Conservation (phyloP, 2,329 filamentous ascomycete species). For the Verticillium klebahnii region DNA sequence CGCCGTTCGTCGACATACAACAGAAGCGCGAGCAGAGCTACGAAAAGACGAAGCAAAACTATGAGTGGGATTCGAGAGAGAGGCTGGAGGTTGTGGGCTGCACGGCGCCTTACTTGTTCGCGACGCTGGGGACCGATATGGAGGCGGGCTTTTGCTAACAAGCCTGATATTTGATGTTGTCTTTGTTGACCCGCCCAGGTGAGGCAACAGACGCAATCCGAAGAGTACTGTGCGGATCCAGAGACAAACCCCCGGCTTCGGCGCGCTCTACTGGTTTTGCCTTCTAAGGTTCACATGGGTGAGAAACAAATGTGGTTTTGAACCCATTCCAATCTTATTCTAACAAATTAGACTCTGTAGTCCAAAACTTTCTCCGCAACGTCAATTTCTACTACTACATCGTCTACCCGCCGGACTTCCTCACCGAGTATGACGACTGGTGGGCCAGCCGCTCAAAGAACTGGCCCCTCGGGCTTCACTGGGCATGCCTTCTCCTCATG, state of each 20-base stretch:
- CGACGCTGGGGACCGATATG: constrained; percentile 13
- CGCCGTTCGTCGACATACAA: constrained; percentile 6
- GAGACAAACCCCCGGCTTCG: constrained; percentile 22
- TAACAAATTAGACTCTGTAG: constrained; percentile 23
- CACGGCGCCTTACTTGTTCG: constrained; percentile 25
- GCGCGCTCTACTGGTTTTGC: constrained; percentile 25
- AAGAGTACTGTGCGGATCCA: constrained; percentile 1
- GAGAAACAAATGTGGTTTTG: neutral
- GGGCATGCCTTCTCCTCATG: constrained; percentile 32
- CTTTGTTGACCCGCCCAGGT: neutral
- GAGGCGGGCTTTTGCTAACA: neutral
- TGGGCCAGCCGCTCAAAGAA: constrained; percentile 19
- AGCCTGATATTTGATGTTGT: neutral
- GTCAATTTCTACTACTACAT: constrained; percentile 36
- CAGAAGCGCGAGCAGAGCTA: constrained; percentile 7
- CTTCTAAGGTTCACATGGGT: constrained; percentile 8
- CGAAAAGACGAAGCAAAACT: constrained; percentile 10
- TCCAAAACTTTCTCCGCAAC: constrained; percentile 31
- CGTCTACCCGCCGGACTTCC: constrained; percentile 27
- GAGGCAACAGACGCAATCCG: neutral
- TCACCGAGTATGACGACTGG: constrained; percentile 30
- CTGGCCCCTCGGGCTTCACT: constrained; percentile 21
- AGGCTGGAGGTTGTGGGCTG: constrained; percentile 31
- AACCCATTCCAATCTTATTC: neutral
- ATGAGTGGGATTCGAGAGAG: constrained; percentile 19